Percentiles rank a stretch among this genome's conserved stretches.
These are phyloP conservation scores for Leucocoprinus leucothites DNA, from an alignment of 768 basidiomycete genomes.

Conservation along the genomic window DNA sequence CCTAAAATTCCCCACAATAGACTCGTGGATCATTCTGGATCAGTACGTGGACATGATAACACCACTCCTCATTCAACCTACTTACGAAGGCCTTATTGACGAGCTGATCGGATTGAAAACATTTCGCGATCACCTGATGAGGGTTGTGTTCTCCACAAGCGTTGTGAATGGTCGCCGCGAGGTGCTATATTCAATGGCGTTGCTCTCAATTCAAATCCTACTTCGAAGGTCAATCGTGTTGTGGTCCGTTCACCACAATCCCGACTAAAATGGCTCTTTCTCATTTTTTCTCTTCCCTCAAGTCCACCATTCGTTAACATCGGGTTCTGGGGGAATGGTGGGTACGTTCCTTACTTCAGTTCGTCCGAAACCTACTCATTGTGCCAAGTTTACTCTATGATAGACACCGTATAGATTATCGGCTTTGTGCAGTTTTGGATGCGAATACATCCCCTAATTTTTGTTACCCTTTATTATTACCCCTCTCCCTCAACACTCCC, in stretches of 20 bases:
- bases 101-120: slow-evolving; percentile 87
- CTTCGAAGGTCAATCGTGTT: neutral
- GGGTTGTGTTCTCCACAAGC: neutral
- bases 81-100: slow-evolving; percentile 94
- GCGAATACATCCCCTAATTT: too few species aligned
- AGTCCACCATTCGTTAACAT: slow-evolving; percentile 29
- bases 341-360: too few species aligned
- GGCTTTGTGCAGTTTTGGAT: too few species aligned
- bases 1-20: slow-evolving; percentile 60
- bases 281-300: slow-evolving; percentile 42
- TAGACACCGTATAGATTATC: too few species aligned
- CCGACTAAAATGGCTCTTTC: slow-evolving; percentile 3
- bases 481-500: too few species aligned
- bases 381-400: too few species aligned
- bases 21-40: slow-evolving; percentile 87
- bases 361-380: too few species aligned
- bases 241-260: slow-evolving; percentile 1
- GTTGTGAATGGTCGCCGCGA: too few species aligned
- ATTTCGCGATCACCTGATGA: neutral
- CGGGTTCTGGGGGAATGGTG: too few species aligned
- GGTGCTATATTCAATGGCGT: too few species aligned
- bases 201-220: neutral
- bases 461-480: too few species aligned
- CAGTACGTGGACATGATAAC: slow-evolving; percentile 94
- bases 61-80: slow-evolving; percentile 91